Conservation (phyloP, 169 alveolate species). For the Babesia bigemina region DNA sequence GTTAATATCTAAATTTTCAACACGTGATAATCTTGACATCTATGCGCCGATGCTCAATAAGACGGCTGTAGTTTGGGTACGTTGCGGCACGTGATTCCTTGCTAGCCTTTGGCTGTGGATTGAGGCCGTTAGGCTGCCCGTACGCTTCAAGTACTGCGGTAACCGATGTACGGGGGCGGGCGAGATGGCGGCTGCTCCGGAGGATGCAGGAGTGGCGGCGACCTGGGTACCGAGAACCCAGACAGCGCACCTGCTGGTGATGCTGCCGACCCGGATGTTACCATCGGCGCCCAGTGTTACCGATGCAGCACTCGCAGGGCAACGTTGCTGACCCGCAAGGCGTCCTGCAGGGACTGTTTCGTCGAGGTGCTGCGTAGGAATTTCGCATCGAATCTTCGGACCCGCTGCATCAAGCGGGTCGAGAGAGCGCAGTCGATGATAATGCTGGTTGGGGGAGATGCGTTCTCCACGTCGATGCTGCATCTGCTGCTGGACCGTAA, state of each 20-base stretch:
- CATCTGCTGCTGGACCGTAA: constrained; percentile 54
- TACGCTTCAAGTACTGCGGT: background rate
- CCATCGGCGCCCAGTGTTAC: constrained; percentile 6
- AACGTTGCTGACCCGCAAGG: constrained; percentile 20
- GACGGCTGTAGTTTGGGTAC: too few species aligned
- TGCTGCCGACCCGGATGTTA: background rate
- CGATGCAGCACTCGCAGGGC: constrained; percentile 20
- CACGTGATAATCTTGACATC: constrained; percentile 11
- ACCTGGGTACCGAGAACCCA: background rate
- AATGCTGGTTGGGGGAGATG: constrained; percentile 8
- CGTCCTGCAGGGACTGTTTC: constrained; percentile 45
- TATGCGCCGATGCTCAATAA: background rate
- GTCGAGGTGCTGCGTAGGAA: constrained; percentile 33
- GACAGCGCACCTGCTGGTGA: background rate
- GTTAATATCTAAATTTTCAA: constrained; percentile 6
- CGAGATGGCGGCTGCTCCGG: background rate
- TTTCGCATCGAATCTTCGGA: constrained; percentile 48
- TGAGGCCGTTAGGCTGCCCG: background rate
- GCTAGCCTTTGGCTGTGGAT: background rate
- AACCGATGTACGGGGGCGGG: background rate
- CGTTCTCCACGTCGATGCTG: constrained; percentile 21
- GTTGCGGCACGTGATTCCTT: background rate
- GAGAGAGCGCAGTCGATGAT: constrained; percentile 8
- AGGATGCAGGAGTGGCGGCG: background rate
- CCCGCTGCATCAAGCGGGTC: constrained; percentile 17